phyloP scores from a whole-genome alignment of 2,329 filamentous ascomycete species.

The Fusarium temperatum region DNA sequence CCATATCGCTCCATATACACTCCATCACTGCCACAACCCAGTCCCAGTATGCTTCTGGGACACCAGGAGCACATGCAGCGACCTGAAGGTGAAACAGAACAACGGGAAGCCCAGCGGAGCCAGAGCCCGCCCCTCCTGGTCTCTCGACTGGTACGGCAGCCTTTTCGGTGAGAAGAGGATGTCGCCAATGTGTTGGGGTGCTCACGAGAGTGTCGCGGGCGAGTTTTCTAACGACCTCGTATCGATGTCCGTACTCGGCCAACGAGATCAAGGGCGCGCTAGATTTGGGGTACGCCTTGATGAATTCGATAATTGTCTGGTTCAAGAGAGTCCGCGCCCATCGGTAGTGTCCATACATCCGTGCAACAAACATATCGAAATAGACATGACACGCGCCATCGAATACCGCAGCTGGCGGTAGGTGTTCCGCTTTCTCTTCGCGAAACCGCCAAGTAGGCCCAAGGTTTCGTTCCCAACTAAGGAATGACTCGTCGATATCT shows the following conservation, averaged over 20 bases:
- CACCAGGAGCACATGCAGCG: slow-evolving; percentile 58
- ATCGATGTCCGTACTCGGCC: slow-evolving; percentile 44
- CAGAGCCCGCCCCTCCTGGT: slow-evolving; percentile 53
- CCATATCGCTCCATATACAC: slow-evolving; percentile 60
- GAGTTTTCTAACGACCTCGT: slow-evolving; percentile 49
- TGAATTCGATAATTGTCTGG: slow-evolving; percentile 57
- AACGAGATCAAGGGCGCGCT: slow-evolving; percentile 46
- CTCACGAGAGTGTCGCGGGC: slow-evolving; percentile 58
- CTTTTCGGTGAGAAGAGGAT: slow-evolving; percentile 55
- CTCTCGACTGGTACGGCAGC: slow-evolving; percentile 49
- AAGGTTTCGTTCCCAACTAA: slow-evolving; percentile 50
- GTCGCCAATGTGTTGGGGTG: slow-evolving; percentile 61
- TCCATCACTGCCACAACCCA: slow-evolving; percentile 58
- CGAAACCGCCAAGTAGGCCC: slow-evolving; percentile 50
- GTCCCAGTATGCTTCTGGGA: slow-evolving; percentile 52
- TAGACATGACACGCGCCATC: slow-evolving; percentile 65
- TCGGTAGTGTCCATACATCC: slow-evolving; percentile 68
- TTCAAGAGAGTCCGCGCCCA: slow-evolving; percentile 64
- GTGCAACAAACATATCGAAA: slow-evolving; percentile 60
- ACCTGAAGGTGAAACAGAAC: slow-evolving; percentile 59
- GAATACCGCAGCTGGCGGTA: slow-evolving; percentile 57
- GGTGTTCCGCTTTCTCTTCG: slow-evolving; percentile 44
- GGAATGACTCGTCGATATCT: slow-evolving; percentile 52
- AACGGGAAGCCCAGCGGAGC: slow-evolving; percentile 58
- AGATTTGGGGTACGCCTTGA: slow-evolving; percentile 51